These are phyloP conservation scores for Wickerhamiella dianesei DNA, from an alignment of 805 yeast species.

Conservation along the genomic window DNA sequence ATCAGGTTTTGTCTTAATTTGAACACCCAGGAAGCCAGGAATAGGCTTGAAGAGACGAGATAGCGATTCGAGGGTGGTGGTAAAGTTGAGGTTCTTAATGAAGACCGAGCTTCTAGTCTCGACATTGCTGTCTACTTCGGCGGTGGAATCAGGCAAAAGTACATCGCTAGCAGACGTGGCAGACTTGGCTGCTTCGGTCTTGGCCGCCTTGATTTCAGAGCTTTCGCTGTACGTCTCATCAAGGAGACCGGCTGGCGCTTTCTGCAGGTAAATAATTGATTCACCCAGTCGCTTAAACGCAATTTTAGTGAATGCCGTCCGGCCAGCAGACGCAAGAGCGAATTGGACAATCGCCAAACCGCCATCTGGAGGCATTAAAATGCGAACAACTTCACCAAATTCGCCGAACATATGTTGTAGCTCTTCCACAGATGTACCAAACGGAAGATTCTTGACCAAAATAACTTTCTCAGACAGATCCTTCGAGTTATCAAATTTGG, in stretches of 20 bases:
- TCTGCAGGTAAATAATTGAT: constrained; percentile 77
- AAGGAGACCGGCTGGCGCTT: constrained; percentile 80
- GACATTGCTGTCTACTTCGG: constrained; percentile 25
- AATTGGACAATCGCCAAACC: constrained; percentile 90
- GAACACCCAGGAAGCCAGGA: constrained; percentile 70
- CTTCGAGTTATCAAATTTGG: constrained; percentile 43
- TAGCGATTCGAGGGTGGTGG: constrained; percentile 50
- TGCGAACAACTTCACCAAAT: constrained; percentile 65
- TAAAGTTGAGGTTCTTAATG: constrained; percentile 81
- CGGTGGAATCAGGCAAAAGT: constrained; percentile 19
- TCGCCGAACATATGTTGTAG: constrained; percentile 67
- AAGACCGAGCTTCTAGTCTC: constrained; percentile 83
- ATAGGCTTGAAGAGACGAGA: constrained; percentile 50
- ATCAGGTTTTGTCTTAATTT: constrained; percentile 79
- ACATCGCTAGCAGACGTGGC: constrained; percentile 15
- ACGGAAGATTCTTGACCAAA: constrained; percentile 81
- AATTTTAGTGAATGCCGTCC: constrained; percentile 77
- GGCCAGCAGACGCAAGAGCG: constrained; percentile 67
- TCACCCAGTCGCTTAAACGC: constrained; percentile 82
- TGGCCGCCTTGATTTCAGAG: constrained; percentile 4
- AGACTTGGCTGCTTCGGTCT: constrained; percentile 26
- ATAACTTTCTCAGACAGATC: constrained; percentile 72
- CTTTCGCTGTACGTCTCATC: constrained; percentile 26
- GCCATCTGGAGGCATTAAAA: constrained; percentile 92
- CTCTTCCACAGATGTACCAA: constrained; percentile 69